phyloP scores from a whole-genome alignment of 2,329 filamentous ascomycete species.

The Myotisia sp. region DNA sequence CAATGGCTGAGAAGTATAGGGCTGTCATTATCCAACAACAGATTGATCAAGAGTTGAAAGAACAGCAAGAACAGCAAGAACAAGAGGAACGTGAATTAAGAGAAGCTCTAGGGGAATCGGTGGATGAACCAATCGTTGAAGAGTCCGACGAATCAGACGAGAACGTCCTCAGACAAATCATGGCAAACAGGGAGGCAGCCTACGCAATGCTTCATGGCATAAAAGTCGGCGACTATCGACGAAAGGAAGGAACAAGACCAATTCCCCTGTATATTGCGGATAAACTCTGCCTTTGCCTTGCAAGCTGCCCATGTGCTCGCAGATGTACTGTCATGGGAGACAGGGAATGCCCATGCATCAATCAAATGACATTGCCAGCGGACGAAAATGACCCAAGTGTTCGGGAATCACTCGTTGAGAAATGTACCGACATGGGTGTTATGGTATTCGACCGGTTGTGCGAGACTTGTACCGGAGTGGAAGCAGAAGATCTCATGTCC shows the following conservation, averaged over 20 bases:
- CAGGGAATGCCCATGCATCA: conserved; percentile 23
- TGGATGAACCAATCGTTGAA: conserved; percentile 1
- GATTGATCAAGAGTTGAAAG: neutral
- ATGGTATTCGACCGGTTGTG: conserved; percentile 21
- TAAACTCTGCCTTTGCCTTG: conserved; percentile 24
- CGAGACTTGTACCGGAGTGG: conserved; percentile 14
- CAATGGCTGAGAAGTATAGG: conserved; percentile 26
- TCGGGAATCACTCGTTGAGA: conserved; percentile 13
- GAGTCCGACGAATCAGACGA: conserved; percentile 11
- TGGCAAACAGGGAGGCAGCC: conserved; percentile 21
- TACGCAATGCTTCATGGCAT: conserved; percentile 24
- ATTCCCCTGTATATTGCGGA: conserved; percentile 19
- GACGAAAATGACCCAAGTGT: conserved; percentile 13
- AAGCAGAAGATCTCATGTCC: conserved; percentile 13
- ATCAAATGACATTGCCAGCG: conserved; percentile 20
- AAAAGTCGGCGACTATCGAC: conserved; percentile 23
- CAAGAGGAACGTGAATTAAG: conserved; percentile 4
- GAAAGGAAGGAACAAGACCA: conserved; percentile 14
- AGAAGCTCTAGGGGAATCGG: conserved; percentile 11
- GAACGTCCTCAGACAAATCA: conserved; percentile 13
- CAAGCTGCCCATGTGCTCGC: conserved; percentile 20
- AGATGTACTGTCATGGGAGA: conserved; percentile 21
- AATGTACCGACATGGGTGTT: conserved; percentile 19
- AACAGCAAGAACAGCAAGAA: conserved; percentile 5
- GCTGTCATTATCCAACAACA: conserved; percentile 12